A percentile compares a stretch with the other conserved stretches of the same genome.
phyloP scores from a whole-genome alignment of 495 filamentous ascomycete genomes.

The Xylaria grammica region DNA sequence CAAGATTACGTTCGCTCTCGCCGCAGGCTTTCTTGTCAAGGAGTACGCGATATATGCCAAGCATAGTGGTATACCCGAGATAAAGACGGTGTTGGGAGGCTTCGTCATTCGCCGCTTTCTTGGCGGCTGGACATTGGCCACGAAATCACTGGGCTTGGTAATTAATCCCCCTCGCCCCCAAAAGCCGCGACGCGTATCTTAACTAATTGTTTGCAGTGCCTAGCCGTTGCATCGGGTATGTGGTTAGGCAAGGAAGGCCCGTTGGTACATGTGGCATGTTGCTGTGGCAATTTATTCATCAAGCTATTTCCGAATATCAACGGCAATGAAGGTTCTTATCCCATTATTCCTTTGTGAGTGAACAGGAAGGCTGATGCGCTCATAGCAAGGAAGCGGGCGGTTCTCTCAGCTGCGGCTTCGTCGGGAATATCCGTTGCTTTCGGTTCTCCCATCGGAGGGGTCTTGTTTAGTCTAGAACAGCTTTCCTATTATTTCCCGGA shows the following conservation, averaged over 20 bases:
- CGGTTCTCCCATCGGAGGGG: constrained; percentile 92
- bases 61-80: constrained; percentile 97
- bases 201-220: constrained; percentile 63
- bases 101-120: constrained; percentile 93
- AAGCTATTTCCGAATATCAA: constrained; percentile 84
- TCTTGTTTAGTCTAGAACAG: constrained; percentile 94
- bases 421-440: constrained; percentile 97
- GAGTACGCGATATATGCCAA: constrained; percentile 87
- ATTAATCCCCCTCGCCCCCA: too few relatives aligned
- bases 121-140: constrained; percentile 88
- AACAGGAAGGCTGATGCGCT: constrained; percentile 25
- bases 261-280: constrained; percentile 96
- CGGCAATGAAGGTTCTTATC: constrained; percentile 77
- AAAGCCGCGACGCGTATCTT: background rate
- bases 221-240: constrained; percentile 92
- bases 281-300: constrained; percentile 95
- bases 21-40: constrained; percentile 79
- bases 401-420: constrained; percentile 91
- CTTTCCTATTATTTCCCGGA: constrained; percentile 98
- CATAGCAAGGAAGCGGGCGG: constrained; percentile 88
- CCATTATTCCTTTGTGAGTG: background rate
- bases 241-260: constrained; percentile 99
- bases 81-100: constrained; percentile 94
- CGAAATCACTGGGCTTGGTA: constrained; percentile 91
- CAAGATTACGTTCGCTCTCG: constrained; percentile 79